A percentile compares a stretch with the other conserved stretches of the same genome.
Evolutionary conservation across 169 alveolate species (phyloP).

Genomic region (Babesia divergens): DNA sequence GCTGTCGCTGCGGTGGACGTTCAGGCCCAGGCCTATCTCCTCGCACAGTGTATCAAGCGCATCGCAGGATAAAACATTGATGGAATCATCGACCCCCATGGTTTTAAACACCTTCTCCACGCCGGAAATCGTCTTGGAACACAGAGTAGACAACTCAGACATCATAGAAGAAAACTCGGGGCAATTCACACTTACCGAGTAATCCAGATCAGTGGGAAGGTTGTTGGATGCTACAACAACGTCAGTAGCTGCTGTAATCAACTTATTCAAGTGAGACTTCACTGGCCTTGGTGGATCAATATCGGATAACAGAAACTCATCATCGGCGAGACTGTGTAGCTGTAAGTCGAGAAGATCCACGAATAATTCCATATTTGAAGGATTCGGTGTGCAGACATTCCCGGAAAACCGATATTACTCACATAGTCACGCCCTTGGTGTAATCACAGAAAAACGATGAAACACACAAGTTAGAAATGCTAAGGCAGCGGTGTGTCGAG

Average conservation of each 20-base stretch:
- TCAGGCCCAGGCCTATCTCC: constrained; percentile 20
- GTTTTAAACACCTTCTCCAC: background rate
- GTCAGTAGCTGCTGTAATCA: constrained; percentile 18
- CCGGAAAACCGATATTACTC: too few species aligned
- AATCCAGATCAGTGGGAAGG: constrained; percentile 12
- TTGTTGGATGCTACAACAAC: background rate
- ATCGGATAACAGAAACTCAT: background rate
- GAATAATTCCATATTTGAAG: constrained; percentile 48
- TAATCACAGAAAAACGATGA: too few species aligned
- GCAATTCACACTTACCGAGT: background rate
- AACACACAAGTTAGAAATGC: too few species aligned
- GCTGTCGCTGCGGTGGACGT: constrained; percentile 13
- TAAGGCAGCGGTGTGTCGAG: too few species aligned
- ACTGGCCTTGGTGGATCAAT: background rate
- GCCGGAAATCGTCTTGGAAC: background rate
- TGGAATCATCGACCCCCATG: constrained; percentile 4
- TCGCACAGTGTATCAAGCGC: constrained; percentile 16
- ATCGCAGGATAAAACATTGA: background rate
- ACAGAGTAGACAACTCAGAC: background rate
- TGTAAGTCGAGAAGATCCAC: constrained; percentile 43
- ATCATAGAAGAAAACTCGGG: constrained; percentile 1
- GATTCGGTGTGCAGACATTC: background rate
- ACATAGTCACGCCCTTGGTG: too few species aligned
- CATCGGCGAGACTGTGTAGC: constrained; percentile 40
- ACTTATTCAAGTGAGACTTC: constrained; percentile 25